Conservation (phyloP, 2,329 filamentous ascomycete genomes). For the Arthrobotrys megalospora region DNA sequence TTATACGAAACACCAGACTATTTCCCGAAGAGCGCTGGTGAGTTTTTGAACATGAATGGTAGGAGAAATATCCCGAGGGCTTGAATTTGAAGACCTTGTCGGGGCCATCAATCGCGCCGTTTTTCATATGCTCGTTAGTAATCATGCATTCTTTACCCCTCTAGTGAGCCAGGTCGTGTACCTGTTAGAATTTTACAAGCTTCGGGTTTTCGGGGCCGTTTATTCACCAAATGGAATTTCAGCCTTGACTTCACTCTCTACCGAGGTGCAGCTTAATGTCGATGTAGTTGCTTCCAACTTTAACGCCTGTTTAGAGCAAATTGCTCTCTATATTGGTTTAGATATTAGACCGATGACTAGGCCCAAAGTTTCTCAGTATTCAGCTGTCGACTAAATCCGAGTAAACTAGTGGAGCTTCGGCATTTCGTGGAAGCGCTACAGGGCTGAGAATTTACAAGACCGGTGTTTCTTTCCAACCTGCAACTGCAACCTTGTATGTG, state of each 20-base stretch:
- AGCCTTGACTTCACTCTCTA: neutral
- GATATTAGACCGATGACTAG: neutral
- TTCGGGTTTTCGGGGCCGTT: neutral
- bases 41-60: slow-evolving; percentile 2
- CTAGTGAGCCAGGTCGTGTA: neutral
- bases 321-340: neutral
- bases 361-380: neutral
- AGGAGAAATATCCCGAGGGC: neutral
- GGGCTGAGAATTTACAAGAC: no score
- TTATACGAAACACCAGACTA: slow-evolving; percentile 2
- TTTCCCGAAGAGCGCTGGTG: neutral
- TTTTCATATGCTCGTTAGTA: neutral
- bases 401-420: neutral
- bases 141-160: neutral
- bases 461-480: no score
- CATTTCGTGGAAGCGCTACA: no score
- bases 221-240: neutral
- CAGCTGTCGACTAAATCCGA: neutral
- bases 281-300: neutral
- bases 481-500: no score
- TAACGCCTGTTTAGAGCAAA: neutral
- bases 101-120: no score
- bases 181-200: neutral
- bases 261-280: neutral
- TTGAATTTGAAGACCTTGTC: no score